phyloP scores from a whole-genome alignment of 371 early-diverging fungal genomes.

The Rhizopus microsporus region DNA sequence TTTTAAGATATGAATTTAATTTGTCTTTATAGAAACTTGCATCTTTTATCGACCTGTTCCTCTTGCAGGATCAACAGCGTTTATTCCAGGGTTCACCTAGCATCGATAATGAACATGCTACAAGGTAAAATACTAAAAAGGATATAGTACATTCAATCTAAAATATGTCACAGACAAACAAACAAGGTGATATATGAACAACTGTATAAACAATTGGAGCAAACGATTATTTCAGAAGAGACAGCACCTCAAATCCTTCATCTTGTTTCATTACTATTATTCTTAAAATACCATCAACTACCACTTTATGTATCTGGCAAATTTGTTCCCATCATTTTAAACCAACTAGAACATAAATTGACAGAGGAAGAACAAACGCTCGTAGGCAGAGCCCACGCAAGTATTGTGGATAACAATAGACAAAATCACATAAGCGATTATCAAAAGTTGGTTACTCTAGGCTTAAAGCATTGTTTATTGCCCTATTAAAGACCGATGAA shows the following conservation, averaged over 20 bases:
- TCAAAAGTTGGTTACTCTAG: conserved; percentile 2
- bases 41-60: conserved; percentile 4
- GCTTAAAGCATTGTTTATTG: background rate
- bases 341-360: conserved; percentile 6
- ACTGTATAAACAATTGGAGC: conserved; percentile 16
- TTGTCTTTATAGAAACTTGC: conserved; percentile 5
- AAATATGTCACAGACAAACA: background rate
- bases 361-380: conserved; percentile 4
- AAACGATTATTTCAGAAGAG: background rate
- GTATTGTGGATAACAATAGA: conserved; percentile 13
- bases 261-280: conserved; percentile 16
- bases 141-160: background rate
- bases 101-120: conserved; percentile 1
- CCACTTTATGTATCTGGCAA: conserved; percentile 30
- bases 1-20: background rate
- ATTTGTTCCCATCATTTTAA: conserved; percentile 23
- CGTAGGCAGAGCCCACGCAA: conserved; percentile 4
- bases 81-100: conserved; percentile 4
- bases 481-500: conserved; percentile 5
- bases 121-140: background rate
- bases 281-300: conserved; percentile 6
- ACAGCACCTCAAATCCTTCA: conserved; percentile 22
- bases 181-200: conserved; percentile 10
- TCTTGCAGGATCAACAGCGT: conserved; percentile 8
- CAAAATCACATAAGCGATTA: conserved; percentile 7